Conservation (phyloP, 2,329 filamentous ascomycete genomes). For the Fusarium domesticum region DNA sequence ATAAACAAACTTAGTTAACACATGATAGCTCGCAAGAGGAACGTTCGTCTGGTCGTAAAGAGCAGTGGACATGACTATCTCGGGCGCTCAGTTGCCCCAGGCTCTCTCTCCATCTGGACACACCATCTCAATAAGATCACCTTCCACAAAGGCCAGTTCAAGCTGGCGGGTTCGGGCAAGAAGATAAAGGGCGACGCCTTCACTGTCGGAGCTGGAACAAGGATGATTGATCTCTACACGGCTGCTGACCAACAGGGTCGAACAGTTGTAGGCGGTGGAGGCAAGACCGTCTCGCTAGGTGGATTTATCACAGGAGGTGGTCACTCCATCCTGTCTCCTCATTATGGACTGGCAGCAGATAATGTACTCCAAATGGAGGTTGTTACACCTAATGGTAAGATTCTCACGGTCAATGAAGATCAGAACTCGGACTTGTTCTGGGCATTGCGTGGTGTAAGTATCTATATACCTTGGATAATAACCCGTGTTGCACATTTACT, state of each 20-base stretch:
- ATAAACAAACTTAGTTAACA: conserved; percentile 9
- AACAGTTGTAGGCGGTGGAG: conserved; percentile 52
- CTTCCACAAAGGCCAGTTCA: conserved; percentile 39
- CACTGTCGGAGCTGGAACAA: conserved; percentile 50
- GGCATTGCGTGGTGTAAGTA: conserved; percentile 56
- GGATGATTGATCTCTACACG: conserved; percentile 47
- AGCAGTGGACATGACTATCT: conserved; percentile 40
- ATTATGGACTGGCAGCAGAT: conserved; percentile 57
- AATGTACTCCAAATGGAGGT: conserved; percentile 57
- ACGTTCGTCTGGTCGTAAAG: conserved; percentile 41
- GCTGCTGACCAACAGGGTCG: conserved; percentile 43
- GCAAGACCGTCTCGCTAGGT: conserved; percentile 53
- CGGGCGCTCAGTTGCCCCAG: conserved; percentile 43
- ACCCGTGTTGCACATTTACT: neutral
- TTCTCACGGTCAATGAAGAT: conserved; percentile 49
- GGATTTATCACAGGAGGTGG: conserved; percentile 61
- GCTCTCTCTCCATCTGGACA: conserved; percentile 52
- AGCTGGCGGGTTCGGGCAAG: conserved; percentile 38
- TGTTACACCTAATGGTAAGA: conserved; percentile 49
- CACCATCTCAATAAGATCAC: conserved; percentile 42
- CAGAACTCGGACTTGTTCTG: conserved; percentile 58
- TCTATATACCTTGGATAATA: neutral
- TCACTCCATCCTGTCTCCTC: conserved; percentile 51
- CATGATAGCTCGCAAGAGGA: conserved; percentile 35
- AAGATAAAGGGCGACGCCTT: conserved; percentile 47